phyloP scores from a whole-genome alignment of 306 rosid genomes.

The Rubus parviflorus region DNA sequence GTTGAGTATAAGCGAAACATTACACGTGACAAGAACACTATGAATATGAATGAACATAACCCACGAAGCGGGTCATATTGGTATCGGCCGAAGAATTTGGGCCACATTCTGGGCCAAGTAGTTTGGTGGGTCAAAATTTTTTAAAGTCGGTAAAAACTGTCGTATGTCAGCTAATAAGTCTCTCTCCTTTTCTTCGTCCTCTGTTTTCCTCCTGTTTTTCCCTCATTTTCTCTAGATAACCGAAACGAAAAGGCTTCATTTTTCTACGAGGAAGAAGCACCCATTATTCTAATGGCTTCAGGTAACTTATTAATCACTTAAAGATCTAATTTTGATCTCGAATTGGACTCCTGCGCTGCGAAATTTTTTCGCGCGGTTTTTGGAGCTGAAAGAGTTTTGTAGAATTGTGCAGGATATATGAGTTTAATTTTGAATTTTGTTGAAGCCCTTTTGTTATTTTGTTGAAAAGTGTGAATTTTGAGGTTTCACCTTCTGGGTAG shows the following conservation, averaged over 20 bases:
- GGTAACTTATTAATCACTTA: conserved; percentile 35
- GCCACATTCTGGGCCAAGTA: neutral
- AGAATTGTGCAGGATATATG: neutral
- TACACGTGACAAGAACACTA: neutral
- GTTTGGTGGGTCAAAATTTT: neutral
- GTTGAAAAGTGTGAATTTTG: neutral
- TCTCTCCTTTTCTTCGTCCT: neutral
- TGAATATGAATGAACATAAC: too few species aligned
- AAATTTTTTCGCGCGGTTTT: neutral
- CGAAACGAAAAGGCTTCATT: neutral
- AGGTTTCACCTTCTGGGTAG: conserved; percentile 3
- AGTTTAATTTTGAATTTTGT: neutral
- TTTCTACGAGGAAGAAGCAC: neutral
- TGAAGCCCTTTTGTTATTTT: neutral
- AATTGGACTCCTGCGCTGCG: neutral
- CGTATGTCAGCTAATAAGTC: neutral
- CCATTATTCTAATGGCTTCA: conserved; percentile 58
- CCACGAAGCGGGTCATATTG: neutral
- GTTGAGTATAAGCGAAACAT: neutral
- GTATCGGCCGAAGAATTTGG: neutral
- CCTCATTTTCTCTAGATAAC: conserved; percentile 28
- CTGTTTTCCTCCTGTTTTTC: conserved; percentile 1
- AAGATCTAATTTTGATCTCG: neutral
- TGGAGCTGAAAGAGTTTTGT: neutral
- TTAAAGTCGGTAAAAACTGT: neutral